These are phyloP conservation scores for Camellia sinensis DNA, from an alignment of 148 eudicot genomes.

Conservation along the genomic window DNA sequence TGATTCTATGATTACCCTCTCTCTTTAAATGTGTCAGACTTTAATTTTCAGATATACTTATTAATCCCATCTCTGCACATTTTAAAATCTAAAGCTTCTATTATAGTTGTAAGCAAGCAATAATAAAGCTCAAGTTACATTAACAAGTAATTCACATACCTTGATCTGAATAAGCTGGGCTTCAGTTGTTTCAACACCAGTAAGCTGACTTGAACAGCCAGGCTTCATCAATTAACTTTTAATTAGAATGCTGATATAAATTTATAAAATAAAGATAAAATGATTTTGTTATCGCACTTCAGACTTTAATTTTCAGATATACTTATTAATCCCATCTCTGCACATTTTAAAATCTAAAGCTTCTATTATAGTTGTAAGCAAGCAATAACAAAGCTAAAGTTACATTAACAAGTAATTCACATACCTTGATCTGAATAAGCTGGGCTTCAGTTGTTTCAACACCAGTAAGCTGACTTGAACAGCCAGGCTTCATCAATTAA, in stretches of 20 bases:
- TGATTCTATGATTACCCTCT: background rate
- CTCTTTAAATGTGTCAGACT: background rate
- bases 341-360: background rate
- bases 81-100: background rate
- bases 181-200: slow-evolving; percentile 57
- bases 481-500: slow-evolving; percentile 74
- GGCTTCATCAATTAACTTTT: slow-evolving; percentile 52
- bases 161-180: slow-evolving; percentile 82
- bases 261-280: too few species aligned
- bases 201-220: slow-evolving; percentile 88
- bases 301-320: background rate
- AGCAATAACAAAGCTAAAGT: background rate
- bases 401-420: slow-evolving; percentile 1
- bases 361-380: background rate
- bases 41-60: too few species aligned
- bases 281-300: too few species aligned
- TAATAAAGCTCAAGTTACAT: background rate
- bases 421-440: slow-evolving; percentile 78
- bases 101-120: background rate
- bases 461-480: slow-evolving; percentile 79
- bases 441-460: slow-evolving; percentile 68
- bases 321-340: background rate
- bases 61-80: background rate
- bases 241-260: slow-evolving; percentile 9
- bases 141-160: slow-evolving; percentile 34